Evolutionary conservation across 495 filamentous ascomycete species (phyloP).

Genomic region (Aspergillus conjunctus): DNA sequence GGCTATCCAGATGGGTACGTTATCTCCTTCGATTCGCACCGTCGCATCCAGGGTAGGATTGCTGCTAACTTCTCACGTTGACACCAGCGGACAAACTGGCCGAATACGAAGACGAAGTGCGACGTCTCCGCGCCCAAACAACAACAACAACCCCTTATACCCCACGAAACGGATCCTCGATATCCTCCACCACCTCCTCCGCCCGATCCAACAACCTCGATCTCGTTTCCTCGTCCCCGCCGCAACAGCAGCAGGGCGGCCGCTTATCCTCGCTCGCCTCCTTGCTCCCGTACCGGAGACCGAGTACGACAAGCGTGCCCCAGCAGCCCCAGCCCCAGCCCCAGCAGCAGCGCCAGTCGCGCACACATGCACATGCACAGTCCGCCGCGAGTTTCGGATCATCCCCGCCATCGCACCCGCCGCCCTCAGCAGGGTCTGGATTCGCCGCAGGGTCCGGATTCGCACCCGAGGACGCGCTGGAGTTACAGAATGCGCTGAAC

Average conservation of each 20-base stretch:
- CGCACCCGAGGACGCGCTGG: constrained; percentile 44
- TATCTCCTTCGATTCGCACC: not conserved
- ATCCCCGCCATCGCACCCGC: constrained; percentile 32
- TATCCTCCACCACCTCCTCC: constrained; percentile 39
- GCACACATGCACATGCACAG: constrained; percentile 11
- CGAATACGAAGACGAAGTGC: constrained; percentile 92
- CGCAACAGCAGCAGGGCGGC: constrained; percentile 33
- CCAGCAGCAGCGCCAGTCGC: constrained; percentile 25
- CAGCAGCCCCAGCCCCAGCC: constrained; percentile 40
- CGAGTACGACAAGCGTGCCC: constrained; percentile 43
- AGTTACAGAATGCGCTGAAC: constrained; percentile 68
- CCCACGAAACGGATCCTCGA: constrained; percentile 34
- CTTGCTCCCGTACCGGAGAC: constrained; percentile 64
- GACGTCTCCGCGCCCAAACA: constrained; percentile 58
- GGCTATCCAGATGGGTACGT: constrained; percentile 69
- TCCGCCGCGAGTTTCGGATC: constrained; percentile 18
- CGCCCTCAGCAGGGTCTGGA: constrained; percentile 25
- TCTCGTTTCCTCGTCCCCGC: constrained; percentile 8
- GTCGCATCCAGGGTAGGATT: not conserved
- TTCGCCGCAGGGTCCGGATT: no score
- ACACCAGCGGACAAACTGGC: constrained; percentile 72
- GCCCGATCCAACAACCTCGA: constrained; percentile 27
- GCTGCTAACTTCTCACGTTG: constrained; percentile 12
- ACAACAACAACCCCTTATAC: constrained; percentile 26
- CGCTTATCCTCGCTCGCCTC: constrained; percentile 63